Base-by-base conservation (phyloP, 2,329 filamentous ascomycete species). In the Zopfia rhizophila region DNA sequence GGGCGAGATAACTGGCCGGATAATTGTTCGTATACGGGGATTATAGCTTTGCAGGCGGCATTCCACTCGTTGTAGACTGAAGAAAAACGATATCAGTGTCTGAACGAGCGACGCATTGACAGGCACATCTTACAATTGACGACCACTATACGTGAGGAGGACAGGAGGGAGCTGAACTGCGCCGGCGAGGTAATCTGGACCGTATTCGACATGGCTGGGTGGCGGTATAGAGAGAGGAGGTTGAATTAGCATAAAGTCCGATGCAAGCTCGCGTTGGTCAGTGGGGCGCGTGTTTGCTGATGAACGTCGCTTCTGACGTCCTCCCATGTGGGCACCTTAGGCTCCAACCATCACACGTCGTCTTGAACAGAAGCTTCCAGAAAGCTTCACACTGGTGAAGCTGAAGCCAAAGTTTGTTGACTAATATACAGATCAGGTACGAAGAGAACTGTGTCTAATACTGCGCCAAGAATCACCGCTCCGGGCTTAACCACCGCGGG, bases 41-140 rank as follows among this genome's bases (percentile, higher is more conserved):
- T 89, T 57, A 97, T 91, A 55, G 84, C 80, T 62, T 90, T 89
- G 82, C 91, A 96, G 65, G 91, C 89, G 23, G 78, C 86, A 67
- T 89, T 96, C 87, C 89, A 94, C 65, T 90, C 87, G 63, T 91
- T 90, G 65, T 90, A 93, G 80, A 97, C 91, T 96, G 62, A 37
- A 61, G 24, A 56, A 63, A 53, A 47, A 55, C 42, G 30, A 32
- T 39, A 38, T 62, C 50, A 57, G 61, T 54, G 59, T 31, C 56
- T 49, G 40, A n/a, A n/a, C n/a, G n/a, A n/a, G 48, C 17, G 46
- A 29, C 32, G 38, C 30, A 39, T 35, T 49, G n/a, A n/a, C n/a
- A n/a, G n/a, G n/a, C n/a, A 35, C 44, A 50, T 80, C 90, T 82
- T 78, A 96, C 91, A 97, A 75, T 96, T 90, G 65, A 88, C 86